Evolutionary conservation across 805 yeast genomes (phyloP), one percentile per base, ranked within the genome.

Genomic region (Ogataea paraovalis): DNA sequence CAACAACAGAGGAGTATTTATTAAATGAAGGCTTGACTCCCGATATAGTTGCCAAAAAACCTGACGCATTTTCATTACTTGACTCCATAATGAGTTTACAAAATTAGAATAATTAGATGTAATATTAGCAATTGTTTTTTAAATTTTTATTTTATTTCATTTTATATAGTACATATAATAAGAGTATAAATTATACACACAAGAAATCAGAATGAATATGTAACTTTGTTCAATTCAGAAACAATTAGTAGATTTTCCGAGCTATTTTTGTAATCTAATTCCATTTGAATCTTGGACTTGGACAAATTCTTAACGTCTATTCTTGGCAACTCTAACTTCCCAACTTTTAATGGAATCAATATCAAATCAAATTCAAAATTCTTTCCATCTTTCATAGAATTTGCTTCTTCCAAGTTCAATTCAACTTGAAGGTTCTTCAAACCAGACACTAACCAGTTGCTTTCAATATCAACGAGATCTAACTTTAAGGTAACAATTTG

Each of bases 371-470:
- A 55, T 4, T 55, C 52, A 39, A 54, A 60, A 2, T 36, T 33
- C 18, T 44, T 41, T 10, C 55, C 56, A 3, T 42, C 34, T 10
- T 44, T 42, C 2, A 34, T 45, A 7, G 42, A 27, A 6, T 44
- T 39, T 3, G 50, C 48, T 9, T 49, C 50, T 9, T 47, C 43
- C 10, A 61, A 42, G 34, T 51, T 47, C 23, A 64, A 37, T 13
- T 64, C 69, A 4, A 75, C 64, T 2, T 69, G 60, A 51, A 89
- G 77, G 10, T 70, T 61, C 49, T 80, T 80, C 51, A 77, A 72
- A 0, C 98, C 98, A 5, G 88, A 80, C 4, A 90, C 68, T 2
- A 89, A 61, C 98, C 98, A 92, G 44, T 74, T 76, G 21, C 51
- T 61, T 13, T 89, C 96, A 51, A 46, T 48, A 14, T 62, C 63